phyloP scores from a whole-genome alignment of 441 rosid species.

The Syzygium malaccense region DNA sequence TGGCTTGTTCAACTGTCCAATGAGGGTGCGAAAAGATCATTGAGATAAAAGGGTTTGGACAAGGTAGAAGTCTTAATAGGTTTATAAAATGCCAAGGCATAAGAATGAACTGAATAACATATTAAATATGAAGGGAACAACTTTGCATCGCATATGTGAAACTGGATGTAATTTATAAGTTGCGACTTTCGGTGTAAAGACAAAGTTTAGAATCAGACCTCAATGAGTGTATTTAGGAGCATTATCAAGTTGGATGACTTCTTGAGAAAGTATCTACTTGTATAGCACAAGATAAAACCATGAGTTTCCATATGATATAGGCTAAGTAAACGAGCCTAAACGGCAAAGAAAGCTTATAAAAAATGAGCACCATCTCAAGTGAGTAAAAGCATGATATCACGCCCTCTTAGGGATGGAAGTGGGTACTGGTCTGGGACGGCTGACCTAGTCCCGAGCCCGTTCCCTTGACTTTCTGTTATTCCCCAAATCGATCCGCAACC shows the following conservation, averaged over 20 bases:
- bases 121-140: neutral
- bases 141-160: neutral
- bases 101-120: neutral
- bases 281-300: neutral
- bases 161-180: rapidly evolving
- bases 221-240: neutral
- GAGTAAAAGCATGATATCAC: neutral
- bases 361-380: neutral
- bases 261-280: neutral
- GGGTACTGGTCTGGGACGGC: neutral
- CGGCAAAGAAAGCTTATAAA: neutral
- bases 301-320: neutral
- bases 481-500: neutral
- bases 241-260: neutral
- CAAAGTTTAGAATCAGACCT: neutral
- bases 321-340: neutral
- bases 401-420: neutral
- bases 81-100: neutral
- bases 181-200: neutral
- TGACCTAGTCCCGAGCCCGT: neutral
- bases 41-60: neutral
- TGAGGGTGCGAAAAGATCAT: neutral
- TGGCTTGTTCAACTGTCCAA: neutral
- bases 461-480: neutral
- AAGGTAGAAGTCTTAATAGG: neutral